Evolutionary conservation across 2,329 filamentous ascomycete species (phyloP), one percentile per base, ranked within the genome.

Genomic region (Ophidiomyces ophidiicola): DNA sequence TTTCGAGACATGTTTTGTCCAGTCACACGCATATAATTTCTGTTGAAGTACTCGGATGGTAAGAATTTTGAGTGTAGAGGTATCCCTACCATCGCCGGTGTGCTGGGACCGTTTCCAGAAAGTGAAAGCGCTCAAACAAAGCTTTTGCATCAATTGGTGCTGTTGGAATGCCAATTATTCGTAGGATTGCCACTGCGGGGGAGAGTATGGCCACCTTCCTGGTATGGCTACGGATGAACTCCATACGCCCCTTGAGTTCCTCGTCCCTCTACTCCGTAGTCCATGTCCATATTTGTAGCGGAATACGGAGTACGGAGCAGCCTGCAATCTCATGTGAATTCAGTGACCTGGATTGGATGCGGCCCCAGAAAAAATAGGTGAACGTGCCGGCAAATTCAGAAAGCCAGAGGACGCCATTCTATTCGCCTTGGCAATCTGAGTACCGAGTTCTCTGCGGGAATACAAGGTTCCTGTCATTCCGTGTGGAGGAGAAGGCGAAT

Each of bases 381-480:
- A 87, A 86, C 1, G 88, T 88, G n/a, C 88, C 88, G 0, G 87
- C 85, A 57, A 94, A 94, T 56, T 94, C 86, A 34, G 86, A 94
- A 25, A 94, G 72, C 38, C 94, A 85, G 72, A 96, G 82, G 36
- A 87, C 82, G 32, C 88, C 88, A 55, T 94, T 82, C 39, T 81
- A 76, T 53, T 88, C 74, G 49, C 80, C 74, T 58, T 94, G 88
- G 15, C 83, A 87, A 11, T 87, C 87, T 45, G 94, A 90, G 63
- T 94, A 96, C 62, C n/a, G n/a, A n/a, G n/a, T 96, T 88, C 61
- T 93, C 62, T 94, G 88, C 62, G 93, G 94, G 0, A 85, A 88
- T 14, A 96, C 88, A 10, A 96, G 72, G 59, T 96, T 96, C 87
- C 96, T 94, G 53, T 88, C 88, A 54, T 96, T 88, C 30, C 88